Percentiles rank a stretch among this genome's conserved stretches.
Conservation (phyloP, 2,329 filamentous ascomycete genomes). For the Sclerotinia minor region DNA sequence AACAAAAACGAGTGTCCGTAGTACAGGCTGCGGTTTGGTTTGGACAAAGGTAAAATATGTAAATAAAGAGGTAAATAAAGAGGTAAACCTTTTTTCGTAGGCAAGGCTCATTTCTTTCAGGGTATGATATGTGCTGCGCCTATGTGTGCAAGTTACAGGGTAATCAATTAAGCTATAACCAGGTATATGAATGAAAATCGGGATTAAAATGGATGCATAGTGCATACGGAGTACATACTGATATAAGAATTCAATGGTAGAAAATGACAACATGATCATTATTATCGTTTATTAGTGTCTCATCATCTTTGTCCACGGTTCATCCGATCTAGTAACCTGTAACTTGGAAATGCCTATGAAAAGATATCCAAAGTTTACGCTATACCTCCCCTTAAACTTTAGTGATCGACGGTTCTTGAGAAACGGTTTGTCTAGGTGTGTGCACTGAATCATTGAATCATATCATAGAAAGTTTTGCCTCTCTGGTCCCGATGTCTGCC, state of each 20-base stretch:
- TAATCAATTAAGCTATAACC: conserved; percentile 8
- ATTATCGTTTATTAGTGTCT: background rate
- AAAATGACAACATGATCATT: background rate
- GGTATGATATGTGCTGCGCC: conserved; percentile 13
- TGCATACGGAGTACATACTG: background rate
- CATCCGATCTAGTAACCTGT: background rate
- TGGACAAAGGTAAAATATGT: conserved; percentile 6
- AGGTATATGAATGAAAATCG: background rate
- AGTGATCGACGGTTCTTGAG: background rate
- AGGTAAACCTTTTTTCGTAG: background rate
- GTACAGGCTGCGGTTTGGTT: background rate
- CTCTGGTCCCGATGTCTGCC: background rate
- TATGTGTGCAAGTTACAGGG: conserved; percentile 15
- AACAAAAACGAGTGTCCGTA: background rate
- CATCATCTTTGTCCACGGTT: background rate
- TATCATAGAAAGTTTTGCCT: background rate
- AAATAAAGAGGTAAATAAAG: too few relatives aligned
- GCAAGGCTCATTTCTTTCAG: conserved; percentile 2
- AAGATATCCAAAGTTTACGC: background rate
- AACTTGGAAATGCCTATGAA: too few relatives aligned
- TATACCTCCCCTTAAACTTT: background rate
- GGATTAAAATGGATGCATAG: background rate
- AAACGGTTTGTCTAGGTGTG: background rate
- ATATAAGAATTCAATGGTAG: background rate
- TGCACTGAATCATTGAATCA: background rate